These are phyloP conservation scores for Nakazawaea ernobii DNA, from an alignment of 805 yeast species.

Conservation along the genomic window DNA sequence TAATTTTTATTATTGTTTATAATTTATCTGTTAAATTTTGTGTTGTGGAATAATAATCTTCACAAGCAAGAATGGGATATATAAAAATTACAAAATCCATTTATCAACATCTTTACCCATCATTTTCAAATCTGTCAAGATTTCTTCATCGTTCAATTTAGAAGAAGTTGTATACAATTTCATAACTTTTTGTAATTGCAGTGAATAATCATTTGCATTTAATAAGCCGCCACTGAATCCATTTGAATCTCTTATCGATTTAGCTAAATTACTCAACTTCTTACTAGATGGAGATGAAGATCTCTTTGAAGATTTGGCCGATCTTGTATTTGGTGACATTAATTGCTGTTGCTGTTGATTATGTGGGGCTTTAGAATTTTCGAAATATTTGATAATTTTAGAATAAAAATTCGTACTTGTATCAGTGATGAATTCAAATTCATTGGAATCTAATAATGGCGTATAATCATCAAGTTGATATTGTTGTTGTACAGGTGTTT, in stretches of 20 bases:
- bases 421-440: constrained; percentile 4
- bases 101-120: constrained; percentile 4
- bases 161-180: constrained; percentile 5
- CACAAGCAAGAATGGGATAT: too few species aligned
- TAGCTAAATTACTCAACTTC: constrained; percentile 5
- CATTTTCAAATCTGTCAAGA: constrained; percentile 6
- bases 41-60: too few species aligned
- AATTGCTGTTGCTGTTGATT: constrained; percentile 1
- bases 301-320: neutral
- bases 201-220: constrained; percentile 9
- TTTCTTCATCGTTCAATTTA: constrained; percentile 5
- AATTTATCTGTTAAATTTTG: too few species aligned
- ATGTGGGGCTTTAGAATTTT: neutral
- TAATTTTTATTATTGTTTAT: too few species aligned
- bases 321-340: neutral
- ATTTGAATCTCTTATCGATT: constrained; percentile 3
- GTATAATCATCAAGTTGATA: neutral
- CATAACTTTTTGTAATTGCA: constrained; percentile 8
- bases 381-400: neutral
- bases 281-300: neutral
- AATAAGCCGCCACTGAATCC: neutral
- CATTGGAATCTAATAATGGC: neutral
- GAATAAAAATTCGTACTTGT: neutral
- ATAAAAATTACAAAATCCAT: neutral
- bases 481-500: neutral